Evolutionary conservation across 2,329 filamentous ascomycete genomes (phyloP).

Genomic region (Penicillium expansum): DNA sequence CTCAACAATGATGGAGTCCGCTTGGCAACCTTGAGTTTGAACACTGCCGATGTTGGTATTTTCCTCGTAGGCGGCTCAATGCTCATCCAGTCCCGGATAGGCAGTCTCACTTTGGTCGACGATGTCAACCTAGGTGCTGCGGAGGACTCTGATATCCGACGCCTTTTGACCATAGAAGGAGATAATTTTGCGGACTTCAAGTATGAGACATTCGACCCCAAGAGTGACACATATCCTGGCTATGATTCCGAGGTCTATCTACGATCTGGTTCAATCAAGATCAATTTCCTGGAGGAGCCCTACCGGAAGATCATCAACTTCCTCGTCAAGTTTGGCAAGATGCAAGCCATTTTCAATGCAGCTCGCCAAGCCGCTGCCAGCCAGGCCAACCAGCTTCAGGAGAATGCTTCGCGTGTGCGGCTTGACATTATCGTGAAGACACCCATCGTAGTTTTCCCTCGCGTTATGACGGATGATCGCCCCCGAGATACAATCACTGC

Average conservation of each 20-base stretch:
- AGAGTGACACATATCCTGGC: slow-evolving; percentile 76
- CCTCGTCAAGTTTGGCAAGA: slow-evolving; percentile 97
- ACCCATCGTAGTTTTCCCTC: slow-evolving; percentile 92
- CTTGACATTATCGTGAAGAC: slow-evolving; percentile 93
- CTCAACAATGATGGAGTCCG: slow-evolving; percentile 97
- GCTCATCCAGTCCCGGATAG: slow-evolving; percentile 80
- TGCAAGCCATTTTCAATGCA: slow-evolving; percentile 98
- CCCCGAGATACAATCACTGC: slow-evolving; percentile 82
- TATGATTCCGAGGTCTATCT: slow-evolving; percentile 91
- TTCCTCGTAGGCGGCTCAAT: slow-evolving; percentile 84
- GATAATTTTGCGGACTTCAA: slow-evolving; percentile 95
- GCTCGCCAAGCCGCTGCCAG: slow-evolving; percentile 90
- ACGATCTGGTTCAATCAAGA: slow-evolving; percentile 88
- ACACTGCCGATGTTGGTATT: slow-evolving; percentile 85
- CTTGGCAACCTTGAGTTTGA: slow-evolving; percentile 86
- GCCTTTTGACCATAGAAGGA: slow-evolving; percentile 90
- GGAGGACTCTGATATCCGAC: slow-evolving; percentile 73
- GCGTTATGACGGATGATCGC: slow-evolving; percentile 67
- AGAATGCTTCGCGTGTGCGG: slow-evolving; percentile 84
- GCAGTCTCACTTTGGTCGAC: slow-evolving; percentile 83
- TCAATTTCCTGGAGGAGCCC: slow-evolving; percentile 95
- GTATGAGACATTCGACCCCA: slow-evolving; percentile 89
- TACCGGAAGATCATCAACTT: slow-evolving; percentile 99
- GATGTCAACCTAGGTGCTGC: slow-evolving; percentile 90
- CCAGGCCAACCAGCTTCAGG: slow-evolving; percentile 88